phyloP scores from a whole-genome alignment of 2,329 filamentous ascomycete genomes.

The Colletotrichum sp. region DNA sequence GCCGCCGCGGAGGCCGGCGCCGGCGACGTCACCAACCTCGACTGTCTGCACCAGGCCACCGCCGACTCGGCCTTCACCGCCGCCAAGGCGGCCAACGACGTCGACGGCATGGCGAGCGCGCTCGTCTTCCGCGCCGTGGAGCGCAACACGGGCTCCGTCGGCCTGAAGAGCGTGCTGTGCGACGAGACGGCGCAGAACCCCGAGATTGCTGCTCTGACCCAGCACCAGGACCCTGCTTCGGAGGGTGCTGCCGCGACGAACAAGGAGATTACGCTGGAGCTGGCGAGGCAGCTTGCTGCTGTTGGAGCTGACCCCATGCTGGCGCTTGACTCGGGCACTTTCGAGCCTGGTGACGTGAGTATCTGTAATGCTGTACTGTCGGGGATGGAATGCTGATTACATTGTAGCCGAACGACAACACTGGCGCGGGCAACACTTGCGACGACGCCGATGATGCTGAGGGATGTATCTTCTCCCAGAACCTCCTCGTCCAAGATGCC shows the following conservation, averaged over 20 bases:
- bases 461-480: conserved; percentile 60
- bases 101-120: conserved; percentile 56
- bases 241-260: conserved; percentile 60
- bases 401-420: conserved; percentile 17
- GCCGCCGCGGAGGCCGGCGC: conserved; percentile 44
- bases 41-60: conserved; percentile 63
- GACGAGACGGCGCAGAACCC: conserved; percentile 63
- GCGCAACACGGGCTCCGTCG: conserved; percentile 65
- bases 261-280: conserved; percentile 63
- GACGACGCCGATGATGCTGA: conserved; percentile 48
- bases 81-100: conserved; percentile 58
- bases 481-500: conserved; percentile 58
- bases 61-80: conserved; percentile 68
- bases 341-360: conserved; percentile 62
- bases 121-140: conserved; percentile 61
- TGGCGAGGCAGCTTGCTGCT: conserved; percentile 63
- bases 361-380: not conserved
- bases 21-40: conserved; percentile 40
- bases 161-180: conserved; percentile 62
- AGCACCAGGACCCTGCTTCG: conserved; percentile 73
- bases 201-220: conserved; percentile 66
- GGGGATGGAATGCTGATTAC: not conserved
- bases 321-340: conserved; percentile 67
- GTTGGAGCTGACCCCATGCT: conserved; percentile 67
- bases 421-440: conserved; percentile 44